Evolutionary conservation across 768 basidiomycete genomes (phyloP).

Genomic region (Boletus fagicola): DNA sequence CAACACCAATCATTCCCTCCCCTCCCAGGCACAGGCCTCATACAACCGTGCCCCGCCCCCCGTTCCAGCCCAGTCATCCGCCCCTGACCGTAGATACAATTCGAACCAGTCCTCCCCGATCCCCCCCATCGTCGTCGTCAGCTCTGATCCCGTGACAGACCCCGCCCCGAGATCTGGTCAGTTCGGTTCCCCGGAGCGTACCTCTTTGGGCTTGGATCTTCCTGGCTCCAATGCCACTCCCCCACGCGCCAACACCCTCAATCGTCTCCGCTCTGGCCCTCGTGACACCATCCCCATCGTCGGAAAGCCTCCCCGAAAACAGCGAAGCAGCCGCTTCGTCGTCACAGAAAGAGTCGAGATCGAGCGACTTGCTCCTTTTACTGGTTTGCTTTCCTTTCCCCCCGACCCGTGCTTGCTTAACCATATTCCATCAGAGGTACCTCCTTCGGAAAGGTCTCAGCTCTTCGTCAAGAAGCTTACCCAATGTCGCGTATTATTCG

Average conservation of each 20-base stretch:
- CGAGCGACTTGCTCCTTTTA: constrained; percentile 88
- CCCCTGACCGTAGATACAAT: constrained; percentile 60
- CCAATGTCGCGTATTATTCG: constrained; percentile 96
- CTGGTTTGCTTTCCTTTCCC: constrained; percentile 46
- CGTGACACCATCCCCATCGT: constrained; percentile 97
- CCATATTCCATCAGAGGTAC: constrained; percentile 60
- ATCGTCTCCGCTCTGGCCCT: constrained; percentile 75
- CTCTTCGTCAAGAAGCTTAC: constrained; percentile 93
- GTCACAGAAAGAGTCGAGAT: constrained; percentile 96
- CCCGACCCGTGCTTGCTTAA: constrained; percentile 10
- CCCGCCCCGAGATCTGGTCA: constrained; percentile 40
- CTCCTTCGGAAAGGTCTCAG: constrained; percentile 81
- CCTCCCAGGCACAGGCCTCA: constrained; percentile 37
- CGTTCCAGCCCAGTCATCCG: constrained; percentile 37
- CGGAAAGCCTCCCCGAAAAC: constrained; percentile 95
- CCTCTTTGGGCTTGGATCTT: constrained; percentile 48
- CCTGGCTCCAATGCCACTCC: constrained; percentile 46
- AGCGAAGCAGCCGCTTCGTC: constrained; percentile 94
- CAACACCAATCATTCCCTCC: constrained; percentile 40
- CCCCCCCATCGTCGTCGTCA: constrained; percentile 87
- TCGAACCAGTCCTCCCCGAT: constrained; percentile 46
- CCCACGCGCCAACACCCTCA: constrained; percentile 66
- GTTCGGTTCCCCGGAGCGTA: constrained; percentile 47
- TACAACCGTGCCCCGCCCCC: constrained; percentile 47
- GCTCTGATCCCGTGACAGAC: constrained; percentile 61